Evolutionary conservation across 225 moss, liverwort and hornwort genomes (phyloP).

Genomic region (Pseudisothecium myosuroides): DNA sequence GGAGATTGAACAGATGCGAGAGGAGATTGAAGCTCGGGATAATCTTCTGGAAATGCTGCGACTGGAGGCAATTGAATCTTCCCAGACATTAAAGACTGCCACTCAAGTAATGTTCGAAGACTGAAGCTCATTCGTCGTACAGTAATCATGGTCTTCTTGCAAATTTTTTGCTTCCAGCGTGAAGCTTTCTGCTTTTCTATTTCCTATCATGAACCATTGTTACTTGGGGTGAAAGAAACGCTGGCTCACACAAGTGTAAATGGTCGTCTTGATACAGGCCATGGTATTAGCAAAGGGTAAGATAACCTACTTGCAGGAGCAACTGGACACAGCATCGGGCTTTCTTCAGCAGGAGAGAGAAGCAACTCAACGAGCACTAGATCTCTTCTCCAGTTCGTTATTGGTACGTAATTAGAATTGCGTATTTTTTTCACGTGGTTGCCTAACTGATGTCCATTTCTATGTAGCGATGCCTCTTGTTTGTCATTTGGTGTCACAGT

Average conservation of each 20-base stretch:
- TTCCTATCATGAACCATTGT: background rate
- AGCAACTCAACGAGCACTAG: conserved; percentile 27
- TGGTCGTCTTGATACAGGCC: conserved; percentile 17
- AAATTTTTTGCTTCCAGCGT: background rate
- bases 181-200: background rate
- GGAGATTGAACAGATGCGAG: conserved; percentile 19
- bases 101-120: conserved; percentile 23
- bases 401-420: conserved; percentile 14
- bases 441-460: background rate
- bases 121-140: background rate
- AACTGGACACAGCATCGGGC: conserved; percentile 20
- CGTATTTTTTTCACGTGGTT: background rate
- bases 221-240: background rate
- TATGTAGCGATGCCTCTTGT: background rate
- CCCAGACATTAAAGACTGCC: conserved; percentile 22
- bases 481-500: background rate
- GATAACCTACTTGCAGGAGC: conserved; percentile 36
- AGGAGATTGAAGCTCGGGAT: conserved; percentile 27
- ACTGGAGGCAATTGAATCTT: conserved; percentile 29
- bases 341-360: conserved; percentile 28
- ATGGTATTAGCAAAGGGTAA: conserved; percentile 38
- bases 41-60: conserved; percentile 35
- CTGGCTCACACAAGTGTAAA: background rate
- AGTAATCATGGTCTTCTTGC: background rate
- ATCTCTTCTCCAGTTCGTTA: conserved; percentile 38